Conservation (phyloP, 768 basidiomycete species). For the Tricholomella constricta region DNA sequence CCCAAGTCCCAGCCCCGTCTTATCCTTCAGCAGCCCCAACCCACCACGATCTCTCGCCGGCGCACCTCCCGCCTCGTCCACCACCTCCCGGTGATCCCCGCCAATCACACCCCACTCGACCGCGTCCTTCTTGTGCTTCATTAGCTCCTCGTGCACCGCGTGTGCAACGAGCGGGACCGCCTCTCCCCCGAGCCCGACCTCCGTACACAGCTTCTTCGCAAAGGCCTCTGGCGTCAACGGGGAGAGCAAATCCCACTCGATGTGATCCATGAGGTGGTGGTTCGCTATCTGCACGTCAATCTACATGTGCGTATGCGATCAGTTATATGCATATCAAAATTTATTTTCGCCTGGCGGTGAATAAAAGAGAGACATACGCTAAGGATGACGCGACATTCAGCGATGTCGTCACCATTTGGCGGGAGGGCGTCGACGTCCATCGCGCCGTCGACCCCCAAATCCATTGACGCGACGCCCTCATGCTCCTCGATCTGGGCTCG, state of each 20-base stretch:
- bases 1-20: constrained; percentile 77
- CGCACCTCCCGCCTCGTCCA: constrained; percentile 28
- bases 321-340: too few species aligned
- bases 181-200: constrained; percentile 87
- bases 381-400: constrained; percentile 81
- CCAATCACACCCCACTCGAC: constrained; percentile 92
- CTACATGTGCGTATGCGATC: constrained; percentile 36
- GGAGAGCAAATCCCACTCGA: constrained; percentile 98
- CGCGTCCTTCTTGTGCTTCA: constrained; percentile 94
- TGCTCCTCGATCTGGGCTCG: constrained; percentile 90
- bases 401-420: constrained; percentile 54
- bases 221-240: constrained; percentile 88
- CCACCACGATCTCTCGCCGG: constrained; percentile 48
- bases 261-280: constrained; percentile 89
- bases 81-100: constrained; percentile 42
- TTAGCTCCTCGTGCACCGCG: constrained; percentile 92
- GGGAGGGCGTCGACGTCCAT: constrained; percentile 45
- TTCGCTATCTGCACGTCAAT: constrained; percentile 97
- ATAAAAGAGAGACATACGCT: constrained; percentile 69
- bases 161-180: constrained; percentile 88
- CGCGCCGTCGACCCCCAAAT: constrained; percentile 63
- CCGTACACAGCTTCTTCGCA: constrained; percentile 73
- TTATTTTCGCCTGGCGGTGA: too few species aligned
- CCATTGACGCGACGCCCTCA: constrained; percentile 78
- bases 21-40: constrained; percentile 68